Evolutionary conservation across 495 filamentous ascomycete species (phyloP), one percentile per base, ranked within the genome.

Genomic region (Ascobolus immersus): DNA sequence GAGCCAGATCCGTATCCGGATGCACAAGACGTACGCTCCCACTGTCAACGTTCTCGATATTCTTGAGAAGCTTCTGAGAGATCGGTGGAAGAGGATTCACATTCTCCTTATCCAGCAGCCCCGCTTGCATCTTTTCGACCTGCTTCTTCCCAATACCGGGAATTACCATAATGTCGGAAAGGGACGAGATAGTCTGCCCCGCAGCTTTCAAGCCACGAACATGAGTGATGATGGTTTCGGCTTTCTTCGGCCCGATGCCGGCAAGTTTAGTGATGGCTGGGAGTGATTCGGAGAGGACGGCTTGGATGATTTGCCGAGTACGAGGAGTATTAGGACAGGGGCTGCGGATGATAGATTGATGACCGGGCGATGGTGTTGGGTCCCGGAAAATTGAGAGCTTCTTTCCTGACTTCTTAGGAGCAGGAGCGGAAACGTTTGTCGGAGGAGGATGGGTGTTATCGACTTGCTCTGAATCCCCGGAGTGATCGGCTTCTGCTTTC

Each of bases 391-490:
- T 14, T 14, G 14, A n/a, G 3, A 27, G 14, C 2, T 11, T 7
- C 25, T 27, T 27, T 7, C 14, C 14, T 14, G 11, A n/a, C 14
- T 27, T 27, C 6, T 27, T 11, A 14, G 25, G 11, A 6, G 25
- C 14, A 27, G 25, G 25, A 2, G 11, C 14, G 11, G 24, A 11
- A 27, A 13, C 11, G 24, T 58, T 52, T 22, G 50, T 40, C 10
- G 55, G 44, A 21, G 49, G 48, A 7, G 54, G 42, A 1, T 52
- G 43, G 17, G 51, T 54, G 34, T 55, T 57, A 6, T 53, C 53
- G 1, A 36, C 28, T 5, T 39, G 44, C 12, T n/a, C n/a, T n/a
- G n/a, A n/a, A n/a, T n/a, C n/a, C n/a, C n/a, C n/a, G n/a, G n/a
- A n/a, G n/a, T n/a, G n/a, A n/a, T n/a, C n/a, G n/a, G n/a, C n/a